Conservation (phyloP, 2,329 filamentous ascomycete species). For the Stenocarpella maydis region DNA sequence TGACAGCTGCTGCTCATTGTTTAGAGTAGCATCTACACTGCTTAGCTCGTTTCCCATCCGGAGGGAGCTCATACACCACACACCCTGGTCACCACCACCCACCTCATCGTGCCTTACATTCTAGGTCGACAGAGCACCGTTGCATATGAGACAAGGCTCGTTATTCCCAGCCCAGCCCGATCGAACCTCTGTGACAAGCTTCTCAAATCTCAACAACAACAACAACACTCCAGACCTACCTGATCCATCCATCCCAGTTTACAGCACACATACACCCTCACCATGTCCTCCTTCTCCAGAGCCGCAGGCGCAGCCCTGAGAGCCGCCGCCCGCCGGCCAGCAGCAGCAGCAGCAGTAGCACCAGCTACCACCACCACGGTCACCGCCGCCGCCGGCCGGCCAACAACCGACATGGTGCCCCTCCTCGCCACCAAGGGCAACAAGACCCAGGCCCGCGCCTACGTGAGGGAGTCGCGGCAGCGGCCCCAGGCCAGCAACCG, state of each 20-base stretch:
- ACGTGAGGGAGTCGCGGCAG: slow-evolving; percentile 42
- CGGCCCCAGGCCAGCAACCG: slow-evolving; percentile 40
- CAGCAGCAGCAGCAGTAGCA: not conserved
- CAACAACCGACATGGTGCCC: not conserved
- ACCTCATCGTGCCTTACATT: not conserved
- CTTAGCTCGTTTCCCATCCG: not conserved
- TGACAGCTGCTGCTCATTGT: not conserved
- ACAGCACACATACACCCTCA: not conserved
- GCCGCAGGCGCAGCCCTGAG: slow-evolving; percentile 21
- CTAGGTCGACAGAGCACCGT: slow-evolving; percentile 24
- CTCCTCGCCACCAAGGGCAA: not conserved
- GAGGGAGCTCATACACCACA: not conserved
- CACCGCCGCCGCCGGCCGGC: not conserved
- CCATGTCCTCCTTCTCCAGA: slow-evolving; percentile 27
- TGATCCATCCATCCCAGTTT: not conserved
- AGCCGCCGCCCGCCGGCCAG: slow-evolving; percentile 9
- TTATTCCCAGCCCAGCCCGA: not conserved
- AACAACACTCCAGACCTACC: not conserved
- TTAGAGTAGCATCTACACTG: not conserved
- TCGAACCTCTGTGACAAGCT: not conserved
- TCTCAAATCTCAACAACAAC: not conserved
- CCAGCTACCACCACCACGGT: not conserved
- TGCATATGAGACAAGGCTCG: slow-evolving; percentile 1
- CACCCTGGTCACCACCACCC: not conserved
- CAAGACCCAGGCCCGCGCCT: slow-evolving; percentile 33